Percentiles rank a stretch among this genome's conserved stretches.
phyloP scores from a whole-genome alignment of 106 monocot species.

The Dendrobium huoshanense region DNA sequence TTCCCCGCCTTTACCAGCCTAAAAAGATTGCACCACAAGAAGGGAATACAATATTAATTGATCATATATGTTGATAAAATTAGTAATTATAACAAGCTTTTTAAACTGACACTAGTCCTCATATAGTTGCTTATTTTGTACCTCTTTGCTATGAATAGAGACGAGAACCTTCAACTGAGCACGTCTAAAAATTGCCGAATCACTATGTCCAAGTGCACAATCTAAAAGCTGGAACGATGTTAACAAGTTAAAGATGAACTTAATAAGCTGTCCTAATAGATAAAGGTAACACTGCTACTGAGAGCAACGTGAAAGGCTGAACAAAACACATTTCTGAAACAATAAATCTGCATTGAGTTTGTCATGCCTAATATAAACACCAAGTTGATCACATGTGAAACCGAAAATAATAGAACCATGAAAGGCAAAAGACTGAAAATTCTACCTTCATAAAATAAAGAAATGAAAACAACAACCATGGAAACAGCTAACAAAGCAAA shows the following conservation, averaged over 20 bases:
- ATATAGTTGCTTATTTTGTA: constrained; percentile 12
- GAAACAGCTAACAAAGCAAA: not conserved
- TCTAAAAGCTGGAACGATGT: constrained; percentile 63
- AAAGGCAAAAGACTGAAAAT: not conserved
- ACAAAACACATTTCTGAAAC: not conserved
- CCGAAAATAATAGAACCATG: not conserved
- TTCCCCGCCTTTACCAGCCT: constrained; percentile 97
- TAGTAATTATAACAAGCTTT: not conserved
- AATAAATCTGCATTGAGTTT: not conserved
- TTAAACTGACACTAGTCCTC: not conserved
- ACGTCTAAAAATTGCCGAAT: constrained; percentile 93
- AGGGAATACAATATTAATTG: not conserved
- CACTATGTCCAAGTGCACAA: constrained; percentile 90
- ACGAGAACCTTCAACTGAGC: constrained; percentile 96
- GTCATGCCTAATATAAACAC: not conserved
- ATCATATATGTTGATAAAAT: not conserved
- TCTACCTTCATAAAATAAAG: not conserved
- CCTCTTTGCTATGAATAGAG: constrained; percentile 93
- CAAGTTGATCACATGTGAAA: not conserved
- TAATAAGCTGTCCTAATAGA: not conserved
- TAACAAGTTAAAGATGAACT: not conserved
- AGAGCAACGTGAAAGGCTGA: not conserved
- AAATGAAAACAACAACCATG: not conserved
- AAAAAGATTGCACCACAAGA: constrained; percentile 2
- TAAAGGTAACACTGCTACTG: not conserved